Conservation (phyloP, 345 rosid genomes). For the Streptanthus diversifolius region DNA sequence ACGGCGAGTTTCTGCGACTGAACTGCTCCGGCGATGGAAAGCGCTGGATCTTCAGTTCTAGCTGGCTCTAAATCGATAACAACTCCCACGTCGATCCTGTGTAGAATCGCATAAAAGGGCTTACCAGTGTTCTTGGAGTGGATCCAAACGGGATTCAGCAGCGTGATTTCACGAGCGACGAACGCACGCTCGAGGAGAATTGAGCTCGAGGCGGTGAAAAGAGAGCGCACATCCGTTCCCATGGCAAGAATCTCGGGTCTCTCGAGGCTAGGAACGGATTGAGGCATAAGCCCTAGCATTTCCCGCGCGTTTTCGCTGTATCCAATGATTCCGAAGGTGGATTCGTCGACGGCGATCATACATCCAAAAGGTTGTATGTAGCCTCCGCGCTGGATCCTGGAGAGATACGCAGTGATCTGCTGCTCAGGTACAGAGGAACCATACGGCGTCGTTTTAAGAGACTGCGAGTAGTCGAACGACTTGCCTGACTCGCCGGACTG, state of each 20-base stretch:
- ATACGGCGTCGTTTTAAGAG: constrained; percentile 53
- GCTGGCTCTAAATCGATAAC: constrained; percentile 94
- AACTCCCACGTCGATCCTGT: constrained; percentile 89
- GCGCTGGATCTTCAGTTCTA: constrained; percentile 87
- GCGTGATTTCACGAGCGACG: constrained; percentile 82
- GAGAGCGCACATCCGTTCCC: constrained; percentile 72
- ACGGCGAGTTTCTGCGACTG: constrained; percentile 96
- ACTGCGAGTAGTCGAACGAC: constrained; percentile 82
- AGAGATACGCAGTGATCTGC: constrained; percentile 79
- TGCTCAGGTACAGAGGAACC: constrained; percentile 60
- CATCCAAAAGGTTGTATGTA: constrained; percentile 94
- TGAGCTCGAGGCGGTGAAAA: constrained; percentile 49
- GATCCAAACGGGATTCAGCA: constrained; percentile 86
- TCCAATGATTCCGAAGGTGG: constrained; percentile 59
- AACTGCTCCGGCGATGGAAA: constrained; percentile 95
- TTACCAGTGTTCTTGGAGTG: constrained; percentile 79
- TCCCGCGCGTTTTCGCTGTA: constrained; percentile 88
- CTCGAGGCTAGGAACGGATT: constrained; percentile 80
- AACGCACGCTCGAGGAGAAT: constrained; percentile 74
- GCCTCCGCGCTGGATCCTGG: constrained; percentile 89
- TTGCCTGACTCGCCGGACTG: constrained; percentile 84
- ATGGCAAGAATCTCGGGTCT: constrained; percentile 53
- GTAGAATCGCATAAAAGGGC: constrained; percentile 86
- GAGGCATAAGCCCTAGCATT: constrained; percentile 77
- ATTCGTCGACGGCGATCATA: constrained; percentile 75